Percentiles rank a stretch among this genome's conserved stretches.
Conservation (phyloP, 2,329 filamentous ascomycete genomes). For the Corniculantispora saksenae region DNA sequence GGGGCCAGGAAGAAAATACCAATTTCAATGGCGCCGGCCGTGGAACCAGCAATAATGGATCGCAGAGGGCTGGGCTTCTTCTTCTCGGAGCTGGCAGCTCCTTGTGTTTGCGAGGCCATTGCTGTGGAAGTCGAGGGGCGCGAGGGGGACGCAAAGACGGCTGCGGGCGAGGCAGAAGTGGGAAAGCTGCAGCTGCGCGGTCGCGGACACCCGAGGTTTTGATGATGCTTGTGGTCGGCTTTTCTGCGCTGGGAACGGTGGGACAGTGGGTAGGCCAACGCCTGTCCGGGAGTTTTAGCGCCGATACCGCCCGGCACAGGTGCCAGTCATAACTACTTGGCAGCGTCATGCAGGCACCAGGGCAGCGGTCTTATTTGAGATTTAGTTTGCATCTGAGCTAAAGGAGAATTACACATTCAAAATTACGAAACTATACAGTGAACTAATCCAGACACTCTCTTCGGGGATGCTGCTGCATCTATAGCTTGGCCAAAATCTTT, state of each 20-base stretch:
- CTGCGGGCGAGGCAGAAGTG: not conserved
- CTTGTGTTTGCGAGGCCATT: conserved; percentile 19
- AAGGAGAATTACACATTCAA: too few relatives aligned
- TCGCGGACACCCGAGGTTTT: not conserved
- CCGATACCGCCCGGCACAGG: conserved; percentile 12
- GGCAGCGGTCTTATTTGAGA: too few relatives aligned
- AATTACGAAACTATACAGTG: not conserved
- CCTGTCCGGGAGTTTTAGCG: conserved; percentile 1
- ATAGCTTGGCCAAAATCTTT: conserved; percentile 23
- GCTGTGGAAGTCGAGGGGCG: not conserved
- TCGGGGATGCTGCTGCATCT: not conserved
- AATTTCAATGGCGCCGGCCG: conserved; percentile 94
- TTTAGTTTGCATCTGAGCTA: not conserved
- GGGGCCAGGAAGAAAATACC: conserved; percentile 51
- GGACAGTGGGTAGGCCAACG: not conserved
- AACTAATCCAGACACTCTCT: not conserved
- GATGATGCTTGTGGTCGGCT: conserved; percentile 9
- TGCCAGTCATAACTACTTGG: too few relatives aligned
- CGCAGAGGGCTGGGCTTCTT: conserved; percentile 75
- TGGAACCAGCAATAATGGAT: conserved; percentile 87
- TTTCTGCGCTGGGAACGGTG: not conserved
- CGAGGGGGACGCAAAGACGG: not conserved
- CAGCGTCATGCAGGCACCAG: too few relatives aligned
- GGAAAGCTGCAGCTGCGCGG: not conserved
- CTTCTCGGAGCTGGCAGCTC: conserved; percentile 24